These are phyloP conservation scores for Paramyrothecium sp. DNA, from an alignment of 2,329 filamentous ascomycete species.

Conservation along the genomic window DNA sequence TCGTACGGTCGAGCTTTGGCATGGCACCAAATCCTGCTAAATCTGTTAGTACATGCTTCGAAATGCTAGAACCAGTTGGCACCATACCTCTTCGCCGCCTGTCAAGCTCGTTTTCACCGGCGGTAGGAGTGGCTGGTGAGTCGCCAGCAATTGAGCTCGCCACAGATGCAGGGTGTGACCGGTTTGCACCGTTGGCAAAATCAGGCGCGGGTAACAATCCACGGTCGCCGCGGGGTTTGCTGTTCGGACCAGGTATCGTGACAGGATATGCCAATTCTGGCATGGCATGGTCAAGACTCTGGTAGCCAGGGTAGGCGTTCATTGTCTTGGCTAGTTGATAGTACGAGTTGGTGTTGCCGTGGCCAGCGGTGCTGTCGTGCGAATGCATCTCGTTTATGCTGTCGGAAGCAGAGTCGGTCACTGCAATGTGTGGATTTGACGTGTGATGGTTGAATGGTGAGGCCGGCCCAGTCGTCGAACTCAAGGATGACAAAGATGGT, in stretches of 20 bases:
- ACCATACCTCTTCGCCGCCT: slow-evolving; percentile 55
- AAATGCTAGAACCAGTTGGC: slow-evolving; percentile 2
- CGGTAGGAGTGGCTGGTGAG: slow-evolving; percentile 57
- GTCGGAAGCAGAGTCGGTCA: slow-evolving; percentile 48
- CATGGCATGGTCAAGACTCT: slow-evolving; percentile 33
- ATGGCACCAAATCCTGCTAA: slow-evolving; percentile 47
- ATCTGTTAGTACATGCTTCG: slow-evolving; percentile 40
- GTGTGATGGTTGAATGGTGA: slow-evolving; percentile 57
- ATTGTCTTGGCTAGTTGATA: slow-evolving; percentile 47
- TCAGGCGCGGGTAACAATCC: slow-evolving; percentile 46
- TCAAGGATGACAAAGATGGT: slow-evolving; percentile 59
- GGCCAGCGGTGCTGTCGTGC: slow-evolving; percentile 12
- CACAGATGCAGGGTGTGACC: slow-evolving; percentile 54
- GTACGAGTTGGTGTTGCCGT: slow-evolving; percentile 37
- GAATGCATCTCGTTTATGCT: slow-evolving; percentile 40
- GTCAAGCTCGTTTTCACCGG: slow-evolving; percentile 47
- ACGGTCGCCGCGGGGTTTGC: slow-evolving; percentile 38
- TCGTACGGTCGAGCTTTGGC: slow-evolving; percentile 80
- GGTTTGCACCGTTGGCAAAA: slow-evolving; percentile 35
- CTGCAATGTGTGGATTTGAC: slow-evolving; percentile 57
- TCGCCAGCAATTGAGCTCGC: slow-evolving; percentile 57
- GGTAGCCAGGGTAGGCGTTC: slow-evolving; percentile 42
- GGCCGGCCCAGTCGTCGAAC: slow-evolving; percentile 53
- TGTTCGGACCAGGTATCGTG: slow-evolving; percentile 31
- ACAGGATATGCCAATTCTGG: slow-evolving; percentile 39